phyloP scores from a whole-genome alignment of 805 yeast species.

The Phaffomyces opuntiae region DNA sequence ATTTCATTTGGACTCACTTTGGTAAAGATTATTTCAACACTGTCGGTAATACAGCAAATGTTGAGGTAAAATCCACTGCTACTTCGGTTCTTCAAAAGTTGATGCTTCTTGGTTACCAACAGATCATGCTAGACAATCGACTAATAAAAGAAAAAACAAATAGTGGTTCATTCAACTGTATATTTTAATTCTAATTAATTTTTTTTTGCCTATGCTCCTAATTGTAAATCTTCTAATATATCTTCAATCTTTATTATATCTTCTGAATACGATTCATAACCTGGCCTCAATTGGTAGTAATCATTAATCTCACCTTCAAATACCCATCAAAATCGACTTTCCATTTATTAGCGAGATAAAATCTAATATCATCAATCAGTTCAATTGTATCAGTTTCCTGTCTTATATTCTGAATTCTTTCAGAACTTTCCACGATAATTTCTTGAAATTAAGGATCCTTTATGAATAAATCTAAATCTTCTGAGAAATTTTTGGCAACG shows the following conservation, averaged over 20 bases:
- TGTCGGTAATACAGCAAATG: slow-evolving; percentile 21
- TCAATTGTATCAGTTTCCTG: slow-evolving; percentile 79
- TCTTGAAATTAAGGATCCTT: slow-evolving; percentile 32
- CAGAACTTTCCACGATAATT: slow-evolving; percentile 41
- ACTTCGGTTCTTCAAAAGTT: slow-evolving; percentile 24
- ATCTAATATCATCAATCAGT: slow-evolving; percentile 69
- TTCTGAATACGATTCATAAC: slow-evolving; percentile 14
- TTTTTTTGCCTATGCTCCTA: slow-evolving; percentile 32
- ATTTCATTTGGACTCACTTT: slow-evolving; percentile 36
- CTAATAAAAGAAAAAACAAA: slow-evolving; percentile 25
- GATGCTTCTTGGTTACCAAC: slow-evolving; percentile 57
- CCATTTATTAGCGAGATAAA: slow-evolving; percentile 36
- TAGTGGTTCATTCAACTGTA: slow-evolving; percentile 1
- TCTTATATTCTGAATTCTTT: slow-evolving; percentile 48
- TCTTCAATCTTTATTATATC: slow-evolving; percentile 36
- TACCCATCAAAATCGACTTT: slow-evolving; percentile 24
- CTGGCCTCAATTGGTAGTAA: slow-evolving; percentile 16
- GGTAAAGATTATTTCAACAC: slow-evolving; percentile 40
- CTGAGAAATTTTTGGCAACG: slow-evolving; percentile 53
- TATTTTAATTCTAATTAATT: too few relatives aligned
- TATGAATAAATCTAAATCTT: slow-evolving; percentile 34
- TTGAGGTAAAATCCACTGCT: slow-evolving; percentile 7
- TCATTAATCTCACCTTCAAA: slow-evolving; percentile 22
- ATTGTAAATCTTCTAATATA: slow-evolving; percentile 30
- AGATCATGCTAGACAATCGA: slow-evolving; percentile 36